Percentiles rank a stretch among this genome's conserved stretches.
Conservation (phyloP, 805 yeast species). For the Lipomyces japonicus region DNA sequence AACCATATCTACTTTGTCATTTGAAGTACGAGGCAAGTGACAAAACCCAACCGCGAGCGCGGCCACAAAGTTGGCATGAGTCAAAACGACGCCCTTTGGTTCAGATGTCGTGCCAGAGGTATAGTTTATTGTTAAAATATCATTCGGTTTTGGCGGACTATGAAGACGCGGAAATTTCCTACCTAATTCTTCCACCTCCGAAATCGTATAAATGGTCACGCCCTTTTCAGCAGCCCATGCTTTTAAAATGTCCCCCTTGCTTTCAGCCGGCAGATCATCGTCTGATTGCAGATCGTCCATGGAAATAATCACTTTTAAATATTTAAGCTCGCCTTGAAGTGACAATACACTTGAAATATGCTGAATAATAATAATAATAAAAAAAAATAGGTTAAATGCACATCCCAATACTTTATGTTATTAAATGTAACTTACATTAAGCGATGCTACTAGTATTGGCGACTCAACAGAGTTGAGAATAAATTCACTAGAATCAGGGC, state of each 20-base stretch:
- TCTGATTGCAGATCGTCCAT: constrained; percentile 48
- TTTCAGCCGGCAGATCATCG: constrained; percentile 32
- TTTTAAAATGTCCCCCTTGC: constrained; percentile 32
- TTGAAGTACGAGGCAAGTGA: constrained; percentile 17
- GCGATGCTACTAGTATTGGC: constrained; percentile 57
- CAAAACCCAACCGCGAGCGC: constrained; percentile 41
- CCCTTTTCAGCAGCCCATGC: constrained; percentile 34
- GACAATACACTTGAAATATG: constrained; percentile 50
- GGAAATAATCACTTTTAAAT: constrained; percentile 52
- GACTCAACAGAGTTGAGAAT: constrained; percentile 59
- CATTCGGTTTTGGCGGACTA: constrained; percentile 51
- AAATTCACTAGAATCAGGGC: constrained; percentile 58
- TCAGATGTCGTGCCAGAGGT: constrained; percentile 75
- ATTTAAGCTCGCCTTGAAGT: constrained; percentile 43
- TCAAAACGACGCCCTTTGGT: constrained; percentile 65
- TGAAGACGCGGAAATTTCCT: constrained; percentile 46
- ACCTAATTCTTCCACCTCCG: constrained; percentile 42
- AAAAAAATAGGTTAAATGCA: no score
- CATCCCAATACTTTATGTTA: no score
- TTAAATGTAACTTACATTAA: constrained; percentile 28
- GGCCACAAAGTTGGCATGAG: constrained; percentile 52
- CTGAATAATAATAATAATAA: constrained; percentile 15
- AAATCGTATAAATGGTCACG: constrained; percentile 38
- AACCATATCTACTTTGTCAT: constrained; percentile 35
- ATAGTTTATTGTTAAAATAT: constrained; percentile 59